Percentiles rank a stretch among this genome's conserved stretches.
phyloP scores from a whole-genome alignment of 2,329 filamentous ascomycete species.

The Triangularia setosa region DNA sequence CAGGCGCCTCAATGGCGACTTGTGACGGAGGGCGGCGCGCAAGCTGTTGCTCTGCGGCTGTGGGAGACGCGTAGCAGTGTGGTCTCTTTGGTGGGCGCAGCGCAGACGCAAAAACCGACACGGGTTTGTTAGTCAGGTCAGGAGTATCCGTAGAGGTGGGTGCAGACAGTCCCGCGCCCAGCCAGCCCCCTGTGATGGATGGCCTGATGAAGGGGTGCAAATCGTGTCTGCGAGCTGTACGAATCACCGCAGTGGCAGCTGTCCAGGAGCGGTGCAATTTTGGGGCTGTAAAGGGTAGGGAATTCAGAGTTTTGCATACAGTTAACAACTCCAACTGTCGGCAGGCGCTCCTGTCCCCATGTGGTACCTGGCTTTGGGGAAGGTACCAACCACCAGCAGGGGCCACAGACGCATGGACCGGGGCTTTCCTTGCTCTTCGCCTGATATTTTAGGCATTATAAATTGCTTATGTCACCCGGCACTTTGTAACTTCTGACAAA shows the following conservation, averaged over 20 bases:
- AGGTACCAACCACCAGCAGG: background rate
- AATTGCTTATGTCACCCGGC: conserved; percentile 1
- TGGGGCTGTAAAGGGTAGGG: background rate
- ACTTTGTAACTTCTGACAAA: background rate
- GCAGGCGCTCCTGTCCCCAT: background rate
- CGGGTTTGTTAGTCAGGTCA: conserved; percentile 7
- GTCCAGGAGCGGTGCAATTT: background rate
- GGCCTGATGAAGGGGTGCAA: background rate
- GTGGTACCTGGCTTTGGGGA: background rate
- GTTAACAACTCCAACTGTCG: background rate
- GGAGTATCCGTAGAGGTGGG: background rate
- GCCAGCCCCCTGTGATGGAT: background rate
- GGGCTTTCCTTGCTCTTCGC: background rate
- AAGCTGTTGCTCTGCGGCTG: conserved; percentile 11
- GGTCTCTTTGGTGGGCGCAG: conserved; percentile 9
- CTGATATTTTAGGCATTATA: background rate
- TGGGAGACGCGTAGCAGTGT: conserved; percentile 19
- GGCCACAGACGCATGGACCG: background rate
- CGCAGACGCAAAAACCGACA: conserved; percentile 20
- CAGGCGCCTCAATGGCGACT: conserved; percentile 19
- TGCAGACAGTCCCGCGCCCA: background rate
- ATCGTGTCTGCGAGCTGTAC: background rate
- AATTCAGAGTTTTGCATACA: conserved; percentile 2
- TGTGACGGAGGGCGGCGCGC: conserved; percentile 11
- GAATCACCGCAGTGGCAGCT: background rate